These are phyloP conservation scores for Coniochaeta sp. DNA, from an alignment of 2,329 filamentous ascomycete genomes.

Conservation along the genomic window DNA sequence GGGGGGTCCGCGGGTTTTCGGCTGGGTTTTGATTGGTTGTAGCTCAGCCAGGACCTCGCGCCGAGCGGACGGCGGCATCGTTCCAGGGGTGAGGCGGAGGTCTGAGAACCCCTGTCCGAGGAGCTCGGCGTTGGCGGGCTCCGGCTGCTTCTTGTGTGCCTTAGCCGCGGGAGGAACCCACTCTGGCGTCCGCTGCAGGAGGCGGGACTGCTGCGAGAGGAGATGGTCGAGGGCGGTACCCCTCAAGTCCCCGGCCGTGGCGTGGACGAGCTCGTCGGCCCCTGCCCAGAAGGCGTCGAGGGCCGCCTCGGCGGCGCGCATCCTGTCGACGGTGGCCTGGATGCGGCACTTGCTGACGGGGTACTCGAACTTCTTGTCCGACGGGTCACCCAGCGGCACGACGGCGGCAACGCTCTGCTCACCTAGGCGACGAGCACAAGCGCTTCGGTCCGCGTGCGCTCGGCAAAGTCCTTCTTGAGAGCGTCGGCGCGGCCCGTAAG, in stretches of 20 bases:
- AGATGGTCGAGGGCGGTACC: constrained; percentile 20
- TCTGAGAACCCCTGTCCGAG: background rate
- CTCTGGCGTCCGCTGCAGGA: constrained; percentile 38
- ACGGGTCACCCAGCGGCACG: constrained; percentile 21
- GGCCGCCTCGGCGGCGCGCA: constrained; percentile 37
- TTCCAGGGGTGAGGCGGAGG: no score
- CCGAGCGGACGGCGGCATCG: no score
- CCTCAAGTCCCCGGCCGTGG: constrained; percentile 12
- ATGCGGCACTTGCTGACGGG: constrained; percentile 36
- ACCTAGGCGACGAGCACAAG: constrained; percentile 12
- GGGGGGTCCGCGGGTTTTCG: no score
- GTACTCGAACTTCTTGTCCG: constrained; percentile 32
- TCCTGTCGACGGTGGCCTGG: constrained; percentile 32
- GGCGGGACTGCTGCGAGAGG: constrained; percentile 24
- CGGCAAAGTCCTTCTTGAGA: constrained; percentile 20
- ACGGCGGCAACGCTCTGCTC: constrained; percentile 10
- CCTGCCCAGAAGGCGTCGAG: constrained; percentile 40
- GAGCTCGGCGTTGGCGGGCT: background rate
- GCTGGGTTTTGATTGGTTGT: background rate
- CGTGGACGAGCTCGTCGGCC: constrained; percentile 20
- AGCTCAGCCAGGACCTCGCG: no score
- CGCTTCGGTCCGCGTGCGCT: constrained; percentile 8
- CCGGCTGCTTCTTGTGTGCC: background rate
- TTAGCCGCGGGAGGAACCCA: constrained; percentile 32
- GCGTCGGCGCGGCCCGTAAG: constrained; percentile 12